Evolutionary conservation across 768 basidiomycete genomes (phyloP).

Genomic region (Boletellus sp.): DNA sequence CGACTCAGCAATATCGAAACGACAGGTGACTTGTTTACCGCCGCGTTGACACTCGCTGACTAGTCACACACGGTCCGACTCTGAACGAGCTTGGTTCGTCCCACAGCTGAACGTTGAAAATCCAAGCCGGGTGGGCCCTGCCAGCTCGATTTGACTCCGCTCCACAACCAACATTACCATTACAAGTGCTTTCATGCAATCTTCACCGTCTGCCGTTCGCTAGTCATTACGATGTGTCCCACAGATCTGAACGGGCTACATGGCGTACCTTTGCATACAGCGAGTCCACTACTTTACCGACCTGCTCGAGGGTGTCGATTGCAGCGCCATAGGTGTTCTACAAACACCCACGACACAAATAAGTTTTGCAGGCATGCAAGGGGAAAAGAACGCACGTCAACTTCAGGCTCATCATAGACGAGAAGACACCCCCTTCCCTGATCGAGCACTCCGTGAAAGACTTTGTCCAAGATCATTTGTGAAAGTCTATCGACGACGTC

Average conservation of each 20-base stretch:
- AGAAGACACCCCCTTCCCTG: slow-evolving; percentile 90
- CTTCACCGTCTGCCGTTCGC: slow-evolving; percentile 37
- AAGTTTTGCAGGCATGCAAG: not conserved
- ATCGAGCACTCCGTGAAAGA: slow-evolving; percentile 93
- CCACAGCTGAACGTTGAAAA: not conserved
- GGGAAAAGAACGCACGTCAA: slow-evolving; percentile 61
- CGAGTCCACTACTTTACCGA: slow-evolving; percentile 91
- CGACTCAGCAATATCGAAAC: too few relatives aligned
- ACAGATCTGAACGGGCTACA: not conserved
- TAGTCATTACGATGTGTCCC: not conserved
- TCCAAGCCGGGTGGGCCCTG: not conserved
- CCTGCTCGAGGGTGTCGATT: slow-evolving; percentile 84
- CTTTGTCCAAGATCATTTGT: slow-evolving; percentile 97
- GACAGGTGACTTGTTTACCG: not conserved
- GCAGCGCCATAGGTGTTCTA: slow-evolving; percentile 88
- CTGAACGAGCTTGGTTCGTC: not conserved
- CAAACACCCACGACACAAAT: slow-evolving; percentile 6
- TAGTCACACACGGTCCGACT: too few relatives aligned
- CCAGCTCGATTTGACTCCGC: not conserved
- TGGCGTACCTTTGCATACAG: slow-evolving; percentile 75
- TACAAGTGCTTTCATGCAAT: slow-evolving; percentile 32
- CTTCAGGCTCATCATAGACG: slow-evolving; percentile 84
- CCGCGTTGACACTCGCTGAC: not conserved
- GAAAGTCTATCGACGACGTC: slow-evolving; percentile 56
- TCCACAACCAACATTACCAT: not conserved